phyloP scores from a whole-genome alignment of 2,329 filamentous ascomycete genomes.

The Phoma sp. region DNA sequence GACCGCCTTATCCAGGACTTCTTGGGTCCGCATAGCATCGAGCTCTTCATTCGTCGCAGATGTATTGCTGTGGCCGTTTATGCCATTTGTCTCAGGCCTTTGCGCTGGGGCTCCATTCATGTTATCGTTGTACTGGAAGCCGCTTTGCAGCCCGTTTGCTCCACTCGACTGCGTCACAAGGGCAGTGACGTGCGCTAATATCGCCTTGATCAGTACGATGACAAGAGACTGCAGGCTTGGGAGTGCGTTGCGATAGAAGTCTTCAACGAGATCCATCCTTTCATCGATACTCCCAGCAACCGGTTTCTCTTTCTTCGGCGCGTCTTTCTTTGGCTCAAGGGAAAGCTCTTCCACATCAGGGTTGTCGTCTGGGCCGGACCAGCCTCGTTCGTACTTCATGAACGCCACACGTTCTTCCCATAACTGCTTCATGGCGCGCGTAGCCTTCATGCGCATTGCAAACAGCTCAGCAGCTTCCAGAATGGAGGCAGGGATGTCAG shows the following conservation, averaged over 20 bases:
- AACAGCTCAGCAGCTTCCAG: slow-evolving; percentile 94
- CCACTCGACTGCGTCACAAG: slow-evolving; percentile 69
- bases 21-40: slow-evolving; percentile 80
- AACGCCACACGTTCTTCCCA: slow-evolving; percentile 95
- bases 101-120: slow-evolving; percentile 49
- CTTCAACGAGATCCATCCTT: slow-evolving; percentile 76
- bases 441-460: slow-evolving; percentile 87
- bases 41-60: slow-evolving; percentile 70
- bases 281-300: slow-evolving; percentile 63
- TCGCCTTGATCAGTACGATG: slow-evolving; percentile 88
- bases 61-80: slow-evolving; percentile 38
- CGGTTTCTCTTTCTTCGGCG: slow-evolving; percentile 48
- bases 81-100: slow-evolving; percentile 41
- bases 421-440: slow-evolving; percentile 86
- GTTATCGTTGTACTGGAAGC: slow-evolving; percentile 52
- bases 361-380: slow-evolving; percentile 65
- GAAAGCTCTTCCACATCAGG: slow-evolving; percentile 54
- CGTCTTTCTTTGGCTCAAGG: slow-evolving; percentile 44
- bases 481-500: slow-evolving; percentile 91
- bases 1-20: slow-evolving; percentile 89
- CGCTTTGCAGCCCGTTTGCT: slow-evolving; percentile 58
- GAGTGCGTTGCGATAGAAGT: slow-evolving; percentile 80
- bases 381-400: slow-evolving; percentile 90
- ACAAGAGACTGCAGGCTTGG: slow-evolving; percentile 91
- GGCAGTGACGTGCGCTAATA: slow-evolving; percentile 87